Evolutionary conservation across 768 basidiomycete genomes (phyloP), one percentile per base, ranked within the genome.

Genomic region (Boletus vinaceobasis): DNA sequence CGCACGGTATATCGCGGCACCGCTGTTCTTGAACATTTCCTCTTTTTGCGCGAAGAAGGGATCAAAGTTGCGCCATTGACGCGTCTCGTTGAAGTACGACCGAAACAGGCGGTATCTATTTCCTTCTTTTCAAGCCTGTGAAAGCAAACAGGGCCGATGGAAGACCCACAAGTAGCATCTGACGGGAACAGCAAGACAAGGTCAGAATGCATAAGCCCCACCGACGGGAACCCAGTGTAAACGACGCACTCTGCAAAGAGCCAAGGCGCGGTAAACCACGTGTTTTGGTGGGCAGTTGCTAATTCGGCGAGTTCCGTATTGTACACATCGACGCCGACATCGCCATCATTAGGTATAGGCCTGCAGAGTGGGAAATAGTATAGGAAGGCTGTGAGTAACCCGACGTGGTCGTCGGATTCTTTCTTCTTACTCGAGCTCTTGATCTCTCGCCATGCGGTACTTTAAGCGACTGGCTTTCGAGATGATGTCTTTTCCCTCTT

Each of bases 191-290:
- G 8, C 21, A 39, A 32, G 45, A 19, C 39, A 38, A 42, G 8
- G 23, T 49, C 43, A 56, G 23, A 36, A 45, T 39, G 46, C 50
- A n/a, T 29, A 53, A 42, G 5, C 14, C 27, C 13, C 47, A 50
- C 21, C 11, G 29, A 31, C 23, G 57, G 48, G 52, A 37, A 54
- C 27, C 8, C 6, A 0, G 56, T 23, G 14, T 19, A 4, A 38
- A 46, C 4, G 40, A 68, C 88, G 60, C 75, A 97, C 87, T 98
- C 96, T 53, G 93, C 93, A 68, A 79, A 98, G n/a, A 99, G 78
- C 96, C 96, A 99, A 1, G 94, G 92, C 6, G 90, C 84, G 8
- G 83, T 88, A 66, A 92, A 93, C 96, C 96, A 99, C 0, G 87
- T 89, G 56, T 85, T 79, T 62, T 78, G 75, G 4, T 71, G 68